phyloP scores from a whole-genome alignment of 2,329 filamentous ascomycete genomes.

The Periglandula ipomoeae region DNA sequence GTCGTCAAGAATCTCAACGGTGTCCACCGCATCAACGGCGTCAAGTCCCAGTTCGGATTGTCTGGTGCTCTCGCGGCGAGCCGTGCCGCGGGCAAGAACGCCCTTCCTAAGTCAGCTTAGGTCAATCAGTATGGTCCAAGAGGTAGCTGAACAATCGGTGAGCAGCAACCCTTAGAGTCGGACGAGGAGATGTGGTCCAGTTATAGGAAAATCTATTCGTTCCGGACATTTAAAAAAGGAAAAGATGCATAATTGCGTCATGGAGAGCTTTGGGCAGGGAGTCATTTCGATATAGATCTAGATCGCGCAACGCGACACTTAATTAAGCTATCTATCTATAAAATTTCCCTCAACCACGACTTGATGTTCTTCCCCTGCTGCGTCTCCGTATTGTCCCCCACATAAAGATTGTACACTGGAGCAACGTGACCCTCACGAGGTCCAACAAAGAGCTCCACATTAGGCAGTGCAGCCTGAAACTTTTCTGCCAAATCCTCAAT shows the following conservation, averaged over 20 bases:
- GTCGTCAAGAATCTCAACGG: constrained; percentile 91
- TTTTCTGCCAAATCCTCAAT: constrained; percentile 12
- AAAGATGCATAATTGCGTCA: too few relatives aligned
- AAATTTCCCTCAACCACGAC: constrained; percentile 11
- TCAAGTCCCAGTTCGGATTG: constrained; percentile 61
- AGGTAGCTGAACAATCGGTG: too few relatives aligned
- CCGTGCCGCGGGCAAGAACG: too few relatives aligned
- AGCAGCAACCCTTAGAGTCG: too few relatives aligned
- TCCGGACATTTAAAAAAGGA: too few relatives aligned
- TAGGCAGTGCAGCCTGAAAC: constrained; percentile 11
- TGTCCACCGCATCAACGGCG: constrained; percentile 72
- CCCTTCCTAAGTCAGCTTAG: too few relatives aligned
- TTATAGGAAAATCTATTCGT: too few relatives aligned
- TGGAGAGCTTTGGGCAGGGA: neutral
- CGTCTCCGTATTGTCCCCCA: constrained; percentile 12
- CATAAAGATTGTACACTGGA: constrained; percentile 14
- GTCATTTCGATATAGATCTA: neutral
- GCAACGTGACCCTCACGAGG: constrained; percentile 14
- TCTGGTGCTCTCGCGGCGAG: constrained; percentile 55
- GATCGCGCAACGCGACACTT: neutral
- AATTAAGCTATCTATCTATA: constrained; percentile 4
- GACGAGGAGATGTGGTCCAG: too few relatives aligned
- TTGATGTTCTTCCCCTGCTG: constrained; percentile 15
- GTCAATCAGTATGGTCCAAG: too few relatives aligned
- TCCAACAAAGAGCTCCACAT: constrained; percentile 13